A percentile compares a stretch with the other conserved stretches of the same genome.
Evolutionary conservation across 2,329 filamentous ascomycete species (phyloP).

Genomic region (Penicillium sp.): DNA sequence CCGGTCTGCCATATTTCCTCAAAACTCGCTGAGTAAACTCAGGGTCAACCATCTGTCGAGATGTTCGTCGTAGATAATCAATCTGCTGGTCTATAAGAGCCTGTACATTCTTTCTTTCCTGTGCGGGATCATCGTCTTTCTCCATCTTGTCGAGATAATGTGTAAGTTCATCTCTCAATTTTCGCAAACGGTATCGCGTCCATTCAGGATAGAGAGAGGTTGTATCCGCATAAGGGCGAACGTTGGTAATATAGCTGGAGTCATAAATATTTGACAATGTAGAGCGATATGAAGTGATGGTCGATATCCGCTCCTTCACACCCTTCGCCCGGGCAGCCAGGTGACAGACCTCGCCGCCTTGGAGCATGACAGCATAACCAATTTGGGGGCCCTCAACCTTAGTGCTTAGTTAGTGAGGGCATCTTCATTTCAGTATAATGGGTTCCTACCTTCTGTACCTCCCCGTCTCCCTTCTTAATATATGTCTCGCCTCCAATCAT

Average conservation of each 20-base stretch:
- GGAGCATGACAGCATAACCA: constrained; percentile 27
- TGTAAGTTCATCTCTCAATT: constrained; percentile 14
- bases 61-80: constrained; percentile 13
- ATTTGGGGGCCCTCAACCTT: constrained; percentile 15
- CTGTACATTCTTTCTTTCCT: not conserved
- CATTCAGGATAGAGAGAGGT: constrained; percentile 22
- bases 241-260: constrained; percentile 23
- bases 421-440: not conserved
- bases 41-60: constrained; percentile 14
- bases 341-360: constrained; percentile 30
- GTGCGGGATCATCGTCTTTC: not conserved
- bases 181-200: constrained; percentile 21
- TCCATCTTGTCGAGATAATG: constrained; percentile 3
- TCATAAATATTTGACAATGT: constrained; percentile 18
- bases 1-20: constrained; percentile 6
- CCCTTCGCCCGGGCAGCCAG: constrained; percentile 25
- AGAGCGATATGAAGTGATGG: constrained; percentile 28
- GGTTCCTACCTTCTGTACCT: constrained; percentile 6
- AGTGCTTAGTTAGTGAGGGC: not conserved
- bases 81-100: constrained; percentile 10
- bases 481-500: constrained; percentile 33
- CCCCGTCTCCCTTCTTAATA: constrained; percentile 23
- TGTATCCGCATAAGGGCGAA: constrained; percentile 20
- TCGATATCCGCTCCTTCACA: constrained; percentile 25
- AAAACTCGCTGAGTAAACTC: constrained; percentile 4